These are phyloP conservation scores for Davidsoniella australis DNA, from an alignment of 2,329 filamentous ascomycete species.

Conservation along the genomic window DNA sequence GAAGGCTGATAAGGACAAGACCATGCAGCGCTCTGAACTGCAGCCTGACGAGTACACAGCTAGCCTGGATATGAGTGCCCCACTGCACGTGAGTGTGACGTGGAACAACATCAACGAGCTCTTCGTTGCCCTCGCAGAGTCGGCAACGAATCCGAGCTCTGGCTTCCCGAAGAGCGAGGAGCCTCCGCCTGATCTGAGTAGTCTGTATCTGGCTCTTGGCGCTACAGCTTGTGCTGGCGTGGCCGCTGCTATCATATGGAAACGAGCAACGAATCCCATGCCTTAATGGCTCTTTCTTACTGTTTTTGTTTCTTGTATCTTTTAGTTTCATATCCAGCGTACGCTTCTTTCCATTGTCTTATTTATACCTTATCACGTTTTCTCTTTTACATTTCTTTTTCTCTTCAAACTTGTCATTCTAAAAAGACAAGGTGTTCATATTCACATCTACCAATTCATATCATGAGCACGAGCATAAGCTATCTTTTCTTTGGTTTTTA, in stretches of 20 bases:
- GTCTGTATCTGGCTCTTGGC: slow-evolving; percentile 69
- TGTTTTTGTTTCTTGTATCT: background rate
- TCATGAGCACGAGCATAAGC: too few relatives aligned
- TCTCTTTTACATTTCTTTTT: too few relatives aligned
- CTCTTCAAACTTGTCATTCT: too few relatives aligned
- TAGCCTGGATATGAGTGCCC: slow-evolving; percentile 70
- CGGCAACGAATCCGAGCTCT: slow-evolving; percentile 73
- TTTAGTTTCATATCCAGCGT: too few relatives aligned
- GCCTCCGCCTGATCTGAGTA: slow-evolving; percentile 65
- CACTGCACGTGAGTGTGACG: slow-evolving; percentile 83
- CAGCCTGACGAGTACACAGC: slow-evolving; percentile 89
- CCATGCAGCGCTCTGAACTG: slow-evolving; percentile 78
- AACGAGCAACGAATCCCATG: slow-evolving; percentile 31
- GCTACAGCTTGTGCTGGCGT: slow-evolving; percentile 49
- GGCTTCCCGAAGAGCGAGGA: slow-evolving; percentile 85
- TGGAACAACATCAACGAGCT: slow-evolving; percentile 91
- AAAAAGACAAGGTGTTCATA: too few relatives aligned
- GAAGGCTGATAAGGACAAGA: slow-evolving; percentile 91
- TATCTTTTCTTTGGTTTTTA: too few relatives aligned
- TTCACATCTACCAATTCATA: too few relatives aligned
- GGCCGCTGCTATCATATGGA: slow-evolving; percentile 49
- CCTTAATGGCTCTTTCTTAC: background rate
- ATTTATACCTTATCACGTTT: too few relatives aligned
- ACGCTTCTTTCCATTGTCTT: too few relatives aligned
- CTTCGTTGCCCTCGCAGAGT: slow-evolving; percentile 81